These are phyloP conservation scores for Coemansia sp. DNA, from an alignment of 192 early-diverging fungal species.

Conservation along the genomic window DNA sequence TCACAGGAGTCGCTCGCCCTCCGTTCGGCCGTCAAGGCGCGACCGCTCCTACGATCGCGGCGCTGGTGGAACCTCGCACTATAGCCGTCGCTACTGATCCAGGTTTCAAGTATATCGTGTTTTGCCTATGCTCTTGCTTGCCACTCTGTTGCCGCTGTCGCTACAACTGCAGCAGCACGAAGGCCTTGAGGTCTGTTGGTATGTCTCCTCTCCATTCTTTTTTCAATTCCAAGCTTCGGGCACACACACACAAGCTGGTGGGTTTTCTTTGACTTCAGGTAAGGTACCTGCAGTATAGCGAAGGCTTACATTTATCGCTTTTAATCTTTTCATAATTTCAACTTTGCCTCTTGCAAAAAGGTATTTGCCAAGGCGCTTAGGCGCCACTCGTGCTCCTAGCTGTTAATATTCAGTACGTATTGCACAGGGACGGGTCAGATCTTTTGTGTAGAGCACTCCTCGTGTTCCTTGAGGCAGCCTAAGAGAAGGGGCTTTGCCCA, in stretches of 20 bases:
- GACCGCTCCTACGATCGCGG: slow-evolving; percentile 47
- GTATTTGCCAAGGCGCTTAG: not conserved
- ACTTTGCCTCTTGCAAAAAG: slow-evolving; percentile 10
- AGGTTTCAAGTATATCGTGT: not conserved
- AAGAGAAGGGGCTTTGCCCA: not conserved
- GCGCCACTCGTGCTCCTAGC: not conserved
- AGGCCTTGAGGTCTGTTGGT: not conserved
- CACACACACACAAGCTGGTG: not conserved
- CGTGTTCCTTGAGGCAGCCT: slow-evolving; percentile 7
- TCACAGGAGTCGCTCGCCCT: slow-evolving; percentile 11
- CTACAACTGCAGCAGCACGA: not conserved
- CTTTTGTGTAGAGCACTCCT: slow-evolving; percentile 17
- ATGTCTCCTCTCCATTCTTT: slow-evolving; percentile 4
- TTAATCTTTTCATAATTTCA: not conserved
- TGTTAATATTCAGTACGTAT: not conserved
- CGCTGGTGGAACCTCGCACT: slow-evolving; percentile 18
- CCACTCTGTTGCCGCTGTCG: not conserved
- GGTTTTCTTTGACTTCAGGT: slow-evolving; percentile 1
- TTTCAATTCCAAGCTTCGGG: not conserved
- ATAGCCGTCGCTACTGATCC: slow-evolving; percentile 29
- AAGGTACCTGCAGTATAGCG: not conserved
- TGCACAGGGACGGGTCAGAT: slow-evolving; percentile 23
- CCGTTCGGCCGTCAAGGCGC: too few relatives aligned
- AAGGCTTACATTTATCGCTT: too few relatives aligned
- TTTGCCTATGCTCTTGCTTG: slow-evolving; percentile 10